Evolutionary conservation across 2,329 filamentous ascomycete species (phyloP), one percentile per base, ranked within the genome.

Genomic region (Sporothrix schenckii): DNA sequence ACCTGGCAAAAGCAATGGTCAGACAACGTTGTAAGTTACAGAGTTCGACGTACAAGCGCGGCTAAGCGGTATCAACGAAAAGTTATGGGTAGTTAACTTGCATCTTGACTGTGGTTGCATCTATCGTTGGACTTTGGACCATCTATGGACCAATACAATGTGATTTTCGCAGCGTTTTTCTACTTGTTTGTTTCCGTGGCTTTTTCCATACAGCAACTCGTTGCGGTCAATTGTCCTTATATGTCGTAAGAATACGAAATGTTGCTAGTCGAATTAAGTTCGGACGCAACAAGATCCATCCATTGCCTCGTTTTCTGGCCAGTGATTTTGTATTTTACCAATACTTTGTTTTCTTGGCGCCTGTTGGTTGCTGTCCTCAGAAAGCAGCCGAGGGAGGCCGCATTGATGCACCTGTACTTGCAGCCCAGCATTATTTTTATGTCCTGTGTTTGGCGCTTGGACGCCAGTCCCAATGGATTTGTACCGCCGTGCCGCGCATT

Each of bases 361-460:
- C 56, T 14, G 56, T 60, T 60, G 56, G 56, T 3, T 7, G 11
- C 19, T 16, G 41, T 41, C 30, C n/a, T 9, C 21, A 44, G 11
- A 21, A n/a, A 44, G 19, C 19, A 13, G 14, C 11, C 11, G 14
- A 14, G 41, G 10, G 11, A 44, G 11, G 41, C 14, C 14, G 41
- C 41, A 44, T n/a, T 4, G 19, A 50, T 50, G 19, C 19, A 60
- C 19, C 1, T 60, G 34, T 41, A 24, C 39, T 44, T 16, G 7
- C 58, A 61, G 21, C 34, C 34, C 56, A 9, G 11, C 47, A 19
- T 24, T 14, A 24, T n/a, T n/a, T n/a, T n/a, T n/a, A n/a, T n/a
- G n/a, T 24, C 24, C 44, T 30, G 27, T 30, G 44, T 66, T 66
- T 30, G 61, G 61, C 61, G 61, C 61, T 66, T 66, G 61, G 14